Percentiles rank a stretch among this genome's conserved stretches.
Conservation (phyloP, 2,329 filamentous ascomycete genomes). For the Dichotomopilus funicola region DNA sequence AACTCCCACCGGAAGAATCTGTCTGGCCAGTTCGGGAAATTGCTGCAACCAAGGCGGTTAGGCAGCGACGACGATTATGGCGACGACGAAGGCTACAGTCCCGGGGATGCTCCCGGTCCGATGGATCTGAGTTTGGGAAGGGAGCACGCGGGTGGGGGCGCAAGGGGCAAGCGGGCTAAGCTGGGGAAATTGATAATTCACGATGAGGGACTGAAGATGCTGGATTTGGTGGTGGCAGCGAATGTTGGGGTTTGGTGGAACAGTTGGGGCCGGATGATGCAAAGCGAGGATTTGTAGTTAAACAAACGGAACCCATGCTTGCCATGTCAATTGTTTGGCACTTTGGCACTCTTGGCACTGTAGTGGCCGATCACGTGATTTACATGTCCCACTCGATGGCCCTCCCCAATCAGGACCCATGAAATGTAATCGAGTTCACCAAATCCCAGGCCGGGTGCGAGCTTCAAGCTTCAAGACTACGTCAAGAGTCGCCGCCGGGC, state of each 20-base stretch:
- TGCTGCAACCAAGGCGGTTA: slow-evolving; percentile 29
- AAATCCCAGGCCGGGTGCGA: slow-evolving; percentile 14
- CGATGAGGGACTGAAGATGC: slow-evolving; percentile 88
- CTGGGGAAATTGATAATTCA: slow-evolving; percentile 87
- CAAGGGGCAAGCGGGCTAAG: slow-evolving; percentile 80
- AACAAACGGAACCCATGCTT: background rate
- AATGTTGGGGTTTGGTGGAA: slow-evolving; percentile 95
- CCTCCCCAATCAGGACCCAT: slow-evolving; percentile 32
- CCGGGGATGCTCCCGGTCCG: slow-evolving; percentile 33
- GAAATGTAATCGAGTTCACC: slow-evolving; percentile 34
- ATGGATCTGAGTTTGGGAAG: slow-evolving; percentile 71
- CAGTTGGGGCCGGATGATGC: slow-evolving; percentile 60
- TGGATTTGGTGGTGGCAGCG: slow-evolving; percentile 84
- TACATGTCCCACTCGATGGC: background rate
- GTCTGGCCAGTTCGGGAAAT: slow-evolving; percentile 39
- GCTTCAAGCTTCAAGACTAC: slow-evolving; percentile 17
- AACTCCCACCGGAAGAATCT: slow-evolving; percentile 20
- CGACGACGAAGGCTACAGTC: slow-evolving; percentile 19
- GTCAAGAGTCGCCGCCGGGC: slow-evolving; percentile 20
- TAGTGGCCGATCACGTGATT: background rate
- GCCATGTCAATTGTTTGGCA: background rate
- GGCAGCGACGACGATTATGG: slow-evolving; percentile 28
- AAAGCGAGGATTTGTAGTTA: background rate
- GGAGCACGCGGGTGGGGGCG: slow-evolving; percentile 80
- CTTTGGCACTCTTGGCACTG: background rate